Evolutionary conservation across 2,329 filamentous ascomycete genomes (phyloP), one percentile per base, ranked within the genome.

Genomic region (Laburnicola sp.): DNA sequence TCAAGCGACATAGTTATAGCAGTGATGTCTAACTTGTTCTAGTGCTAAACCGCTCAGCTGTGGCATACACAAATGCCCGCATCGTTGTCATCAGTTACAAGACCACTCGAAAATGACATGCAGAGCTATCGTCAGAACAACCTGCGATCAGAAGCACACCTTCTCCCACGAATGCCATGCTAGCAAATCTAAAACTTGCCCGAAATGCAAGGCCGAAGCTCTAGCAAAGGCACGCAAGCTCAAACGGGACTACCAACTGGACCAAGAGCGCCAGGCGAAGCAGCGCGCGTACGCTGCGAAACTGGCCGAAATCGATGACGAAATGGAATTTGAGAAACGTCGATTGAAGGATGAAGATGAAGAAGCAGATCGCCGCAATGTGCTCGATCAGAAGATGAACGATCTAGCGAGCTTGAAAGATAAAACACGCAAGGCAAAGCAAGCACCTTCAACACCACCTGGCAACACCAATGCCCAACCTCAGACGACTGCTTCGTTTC

Each of bases 61-160:
- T 48, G 79, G 79, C 0, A 32, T 78, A 1, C 87, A 91, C 56
- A 62, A 62, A 0, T 91, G 88, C 58, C 73, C 75, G 0, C 76
- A 74, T 0, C 76, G 76, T 5, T 92, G 88, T 50, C 88, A 92
- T 68, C 78, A 81, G 0, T 56, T 86, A 0, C 60, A 65, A 0
- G 80, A 89, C 50, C 86, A 89, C 60, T 80, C 78, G 0, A 78
- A 80, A 40, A 78, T 83, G 66, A 34, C 63, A 2, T 86, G 82
- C 57, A 60, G 16, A 26, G 57, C 56, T 1, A 62, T 77, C 4
- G 48, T 85, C 0, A 57, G 76, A 0, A 74, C 70, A n/a, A 73
- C 58, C 0, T 89, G 87, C 50, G 42, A 73, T 0, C 74, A 79
- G 1, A 73, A 76, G 0, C 86, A 90, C 59, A 76, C 72, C 6